Evolutionary conservation across 805 yeast genomes (phyloP), one percentile per base, ranked within the genome.

Genomic region (Candida dendrica): DNA sequence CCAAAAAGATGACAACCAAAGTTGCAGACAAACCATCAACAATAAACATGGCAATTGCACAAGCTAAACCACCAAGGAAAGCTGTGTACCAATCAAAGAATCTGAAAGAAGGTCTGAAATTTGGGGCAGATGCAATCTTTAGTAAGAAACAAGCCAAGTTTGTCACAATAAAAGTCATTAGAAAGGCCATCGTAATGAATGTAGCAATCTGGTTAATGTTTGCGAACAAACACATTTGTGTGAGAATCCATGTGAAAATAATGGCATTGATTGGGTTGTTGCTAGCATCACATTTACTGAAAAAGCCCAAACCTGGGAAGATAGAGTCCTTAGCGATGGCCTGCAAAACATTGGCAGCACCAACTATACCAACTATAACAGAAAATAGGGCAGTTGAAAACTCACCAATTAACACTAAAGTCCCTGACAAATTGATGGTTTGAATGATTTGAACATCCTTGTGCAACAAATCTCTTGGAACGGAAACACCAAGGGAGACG

Each of bases 141-240:
- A 93, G 70, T 41, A 93, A 63, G 57, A 91, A 89, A 59, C 98
- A 95, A 3, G 98, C 98, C 47, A 91, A 62, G 55, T 93, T 93
- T 30, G 95, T 89, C 2, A 91, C 96, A 38, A 91, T 82, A 55
- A 93, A 93, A 0, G 99, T 93, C 93, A 91, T 86, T 40, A 93
- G 69, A 55, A 89, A 91, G 0, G 98, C 96, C 97, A 95, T 89
- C 1, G 98, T 91, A 47, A 93, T 91, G 53, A 89, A 81, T 0
- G 95, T 84, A 2, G 98, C 98, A 60, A 93, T 89, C 60, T 84
- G 86, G 63, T 93, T 91, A 47, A 93, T 84, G 57, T 93, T 95
- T 1, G 95, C 86, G 56, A 93, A 79, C 35, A 93, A 68, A 47
- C 95, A 91, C 6, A 84, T 47, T 55, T 93, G 99, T 9, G 95